phyloP scores from a whole-genome alignment of 345 rosid species.

The Pseudoturritis turrita region DNA sequence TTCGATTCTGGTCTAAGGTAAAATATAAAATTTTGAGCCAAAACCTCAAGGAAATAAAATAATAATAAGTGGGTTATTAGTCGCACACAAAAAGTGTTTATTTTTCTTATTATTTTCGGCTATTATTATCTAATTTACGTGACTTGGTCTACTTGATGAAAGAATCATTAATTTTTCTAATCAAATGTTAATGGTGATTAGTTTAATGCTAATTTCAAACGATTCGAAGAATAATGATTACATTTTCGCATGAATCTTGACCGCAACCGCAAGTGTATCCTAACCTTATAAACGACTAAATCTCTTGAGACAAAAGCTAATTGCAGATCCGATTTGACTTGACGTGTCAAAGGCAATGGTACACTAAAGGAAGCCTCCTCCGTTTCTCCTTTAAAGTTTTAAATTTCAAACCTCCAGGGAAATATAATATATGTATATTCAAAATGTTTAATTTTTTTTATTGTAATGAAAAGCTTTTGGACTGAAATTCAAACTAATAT shows the following conservation, averaged over 20 bases:
- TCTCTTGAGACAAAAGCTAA: constrained; percentile 12
- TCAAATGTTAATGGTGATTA: not conserved
- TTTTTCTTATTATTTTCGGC: not conserved
- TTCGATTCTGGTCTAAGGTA: not conserved
- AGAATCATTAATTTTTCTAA: not conserved
- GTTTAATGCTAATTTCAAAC: constrained; percentile 2
- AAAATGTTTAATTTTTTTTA: not conserved
- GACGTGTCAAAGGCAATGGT: constrained; percentile 13
- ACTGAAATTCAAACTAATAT: not conserved
- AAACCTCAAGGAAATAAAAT: not conserved
- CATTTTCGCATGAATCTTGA: constrained; percentile 24
- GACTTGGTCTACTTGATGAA: not conserved
- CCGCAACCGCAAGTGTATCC: constrained; percentile 18
- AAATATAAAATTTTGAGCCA: not conserved
- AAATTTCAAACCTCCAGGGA: not conserved
- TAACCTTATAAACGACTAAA: not conserved
- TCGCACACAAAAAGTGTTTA: not conserved
- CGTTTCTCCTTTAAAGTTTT: not conserved
- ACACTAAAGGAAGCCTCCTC: constrained; percentile 16
- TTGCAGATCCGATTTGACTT: constrained; percentile 28
- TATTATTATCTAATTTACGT: not conserved
- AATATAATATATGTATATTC: not conserved
- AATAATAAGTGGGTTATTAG: not conserved
- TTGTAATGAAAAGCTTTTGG: not conserved
- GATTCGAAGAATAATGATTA: constrained; percentile 13